Base-by-base conservation (phyloP, 768 basidiomycete genomes). In the Phylloporus scabripes region DNA sequence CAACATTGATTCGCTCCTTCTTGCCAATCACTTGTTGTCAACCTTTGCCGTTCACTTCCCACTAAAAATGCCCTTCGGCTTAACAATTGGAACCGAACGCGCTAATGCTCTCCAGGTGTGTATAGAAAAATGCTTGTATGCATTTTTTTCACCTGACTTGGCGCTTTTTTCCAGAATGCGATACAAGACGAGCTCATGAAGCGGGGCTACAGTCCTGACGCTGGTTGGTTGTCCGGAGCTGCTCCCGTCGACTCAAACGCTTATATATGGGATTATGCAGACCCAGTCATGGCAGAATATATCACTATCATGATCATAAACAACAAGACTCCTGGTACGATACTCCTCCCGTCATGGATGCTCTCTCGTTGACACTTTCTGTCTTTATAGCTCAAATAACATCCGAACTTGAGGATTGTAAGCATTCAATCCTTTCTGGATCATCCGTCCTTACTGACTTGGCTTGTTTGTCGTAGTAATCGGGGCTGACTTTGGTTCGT, bases 261-360 rank as follows among this genome's bases (percentile, higher is more conserved):
- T 65, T 23, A 61, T 40, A 21, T 6, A 4, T 10, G 26, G 1
- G 2, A 8, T 23, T 45, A 41, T 49, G 5, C 57, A 89, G 90
- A 93, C 68, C 81, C 82, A 12, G 88, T 92, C 58, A 92, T 93
- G 89, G 89, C 91, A 3, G 92, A 94, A 67, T 94, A 92, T 60
- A 91, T 93, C 49, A 91, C 88, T 17, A 94, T 94, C 51, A 92
- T 94, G 92, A 79, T 94, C 41, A 92, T 92, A 56, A 94, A 94
- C 64, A 87, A 88, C 68, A 94, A 93, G 74, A 83, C 85, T 50
- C 68, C 80, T 54, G 78, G 88, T 85, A 58, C 29, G 14, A 37
- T 26, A 32, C 14, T 49, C 21, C 33, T 24, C 23, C 10, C 32
- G 18, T n/a, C 24, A 17, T n/a, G 20, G 21, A 31, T 17, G 43